phyloP scores from a whole-genome alignment of 106 monocot species.

The Apostasia shenzhenica region DNA sequence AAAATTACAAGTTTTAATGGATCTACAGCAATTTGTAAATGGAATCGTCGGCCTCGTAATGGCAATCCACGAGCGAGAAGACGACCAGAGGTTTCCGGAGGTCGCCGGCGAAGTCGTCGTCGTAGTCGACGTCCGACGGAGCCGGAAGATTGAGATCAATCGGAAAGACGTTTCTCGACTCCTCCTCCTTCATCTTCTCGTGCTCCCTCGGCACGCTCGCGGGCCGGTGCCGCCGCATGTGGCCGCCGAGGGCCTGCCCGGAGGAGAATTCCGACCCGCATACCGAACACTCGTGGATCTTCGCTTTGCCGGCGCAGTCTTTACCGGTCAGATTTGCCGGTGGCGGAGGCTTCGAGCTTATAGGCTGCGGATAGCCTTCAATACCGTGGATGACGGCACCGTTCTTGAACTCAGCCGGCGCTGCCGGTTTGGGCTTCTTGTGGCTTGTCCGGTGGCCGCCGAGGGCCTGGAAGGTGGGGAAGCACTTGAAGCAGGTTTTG shows the following conservation, averaged over 20 bases:
- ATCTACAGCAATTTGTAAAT: constrained; percentile 3
- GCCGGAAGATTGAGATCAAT: constrained; percentile 73
- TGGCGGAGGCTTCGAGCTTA: neutral
- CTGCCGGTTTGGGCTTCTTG: constrained; percentile 32
- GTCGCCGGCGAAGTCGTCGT: constrained; percentile 5
- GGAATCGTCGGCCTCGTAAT: constrained; percentile 18
- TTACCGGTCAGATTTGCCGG: neutral
- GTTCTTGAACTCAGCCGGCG: neutral
- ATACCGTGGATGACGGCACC: neutral
- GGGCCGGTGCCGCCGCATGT: constrained; percentile 70
- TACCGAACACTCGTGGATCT: constrained; percentile 63
- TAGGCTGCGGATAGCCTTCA: no score
- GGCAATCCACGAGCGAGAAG: constrained; percentile 41
- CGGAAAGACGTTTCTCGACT: constrained; percentile 27
- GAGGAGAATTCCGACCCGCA: constrained; percentile 67
- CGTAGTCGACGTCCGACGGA: constrained; percentile 24
- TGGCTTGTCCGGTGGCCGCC: constrained; percentile 59
- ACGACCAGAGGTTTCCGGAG: neutral
- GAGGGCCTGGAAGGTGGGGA: constrained; percentile 52
- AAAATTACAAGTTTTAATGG: neutral
- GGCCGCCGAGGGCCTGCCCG: constrained; percentile 70
- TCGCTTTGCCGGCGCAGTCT: constrained; percentile 5
- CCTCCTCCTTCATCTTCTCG: constrained; percentile 7
- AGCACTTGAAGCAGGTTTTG: constrained; percentile 60
- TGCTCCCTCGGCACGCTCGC: neutral